Evolutionary conservation across 2,329 filamentous ascomycete species (phyloP), one percentile per base, ranked within the genome.

Genomic region (Phaeoacremonium minimum): DNA sequence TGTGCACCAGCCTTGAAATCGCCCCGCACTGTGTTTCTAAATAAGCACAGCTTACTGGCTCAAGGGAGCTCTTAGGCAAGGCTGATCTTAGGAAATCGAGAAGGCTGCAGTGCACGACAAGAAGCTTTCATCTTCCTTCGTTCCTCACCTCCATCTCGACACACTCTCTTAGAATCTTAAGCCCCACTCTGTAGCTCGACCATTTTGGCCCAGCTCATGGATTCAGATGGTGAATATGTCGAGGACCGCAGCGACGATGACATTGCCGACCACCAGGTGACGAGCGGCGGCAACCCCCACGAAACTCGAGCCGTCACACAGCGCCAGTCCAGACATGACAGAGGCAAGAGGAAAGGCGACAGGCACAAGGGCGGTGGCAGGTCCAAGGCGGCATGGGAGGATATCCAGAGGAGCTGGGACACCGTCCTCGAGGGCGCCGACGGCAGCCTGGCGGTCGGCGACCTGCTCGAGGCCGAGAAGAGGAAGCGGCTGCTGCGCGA

Each of bases 401-500:
- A 78, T 55, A 77, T 82, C 17, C 77, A 80, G 56, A 68, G 80
- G 37, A 80, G 76, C 15, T 84, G 80, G 80, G 87, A 91, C 55
- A 77, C 77, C 6, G 77, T 90, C 20, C 76, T 86, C 33, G 87
- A 93, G 61, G 83, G 83, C 15, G 83, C 80, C 29, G 87, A 94
- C 63, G 88, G 86, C 31, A 82, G 80, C 39, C 79, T 95, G 47
- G 82, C 80, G 39, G 77, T 95, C 28, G 81, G 87, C 46, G 83
- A 83, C 15, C 63, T 85, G 18, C 73, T 89, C 33, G 88, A 95
- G 60, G 87, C 87, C 15, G 81, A 86, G 57, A 94, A 94, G 69
- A 80, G 89, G 41, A 64, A 62, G 48, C 87, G 90, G 50, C 67
- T 97, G 43, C 73, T 95, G 43, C 86, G 88, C 60, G 93, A 98